Evolutionary conservation across 2,329 filamentous ascomycete genomes (phyloP), one percentile per base, ranked within the genome.

Genomic region (Scortechinia acanthostroma): DNA sequence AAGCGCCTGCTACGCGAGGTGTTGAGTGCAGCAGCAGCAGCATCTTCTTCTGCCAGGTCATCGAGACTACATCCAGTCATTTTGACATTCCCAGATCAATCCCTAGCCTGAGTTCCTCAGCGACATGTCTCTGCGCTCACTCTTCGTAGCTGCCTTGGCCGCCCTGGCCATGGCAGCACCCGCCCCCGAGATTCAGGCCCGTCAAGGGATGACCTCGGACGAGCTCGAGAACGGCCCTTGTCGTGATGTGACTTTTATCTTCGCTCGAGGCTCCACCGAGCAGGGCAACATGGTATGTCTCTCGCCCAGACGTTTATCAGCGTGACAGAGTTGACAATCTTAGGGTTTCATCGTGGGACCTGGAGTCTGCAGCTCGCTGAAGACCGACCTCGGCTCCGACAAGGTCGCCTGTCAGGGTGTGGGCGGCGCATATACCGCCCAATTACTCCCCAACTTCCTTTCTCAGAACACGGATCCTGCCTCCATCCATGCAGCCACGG

Each of bases 391-490:
- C 42, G 15, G 21, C 30, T 35, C 37, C 46, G n/a, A n/a, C n/a
- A n/a, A n/a, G n/a, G 4, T 43, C 37, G 20, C 21, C 25, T 19
- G 46, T 43, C 44, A 22, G 3, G 46, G 43, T 25, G 44, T 33
- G 3, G 46, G 46, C 15, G 28, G 37, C 0, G 50, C 51, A 5
- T 64, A 64, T 46, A 53, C 51, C 1, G 61, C 58, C 0, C 47
- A 43, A 16, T 46, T 64, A 4, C 25, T 50, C 19, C 51, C 50
- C 35, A 64, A 63, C 47, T 53, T 55, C 30, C 51, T 55, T 1
- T 49, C 57, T 3, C 43, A 53, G 22, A 58, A 60, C 43, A 62
- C 60, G 2, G 50, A 57, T 42, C 25, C 33, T 19, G 35, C 35
- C 21, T 53, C 52, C n/a, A 62, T 65, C 43, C 19, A 51, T 2